Evolutionary conservation across 192 early-diverging fungal species (phyloP).

Genomic region (Coemansia sp.): DNA sequence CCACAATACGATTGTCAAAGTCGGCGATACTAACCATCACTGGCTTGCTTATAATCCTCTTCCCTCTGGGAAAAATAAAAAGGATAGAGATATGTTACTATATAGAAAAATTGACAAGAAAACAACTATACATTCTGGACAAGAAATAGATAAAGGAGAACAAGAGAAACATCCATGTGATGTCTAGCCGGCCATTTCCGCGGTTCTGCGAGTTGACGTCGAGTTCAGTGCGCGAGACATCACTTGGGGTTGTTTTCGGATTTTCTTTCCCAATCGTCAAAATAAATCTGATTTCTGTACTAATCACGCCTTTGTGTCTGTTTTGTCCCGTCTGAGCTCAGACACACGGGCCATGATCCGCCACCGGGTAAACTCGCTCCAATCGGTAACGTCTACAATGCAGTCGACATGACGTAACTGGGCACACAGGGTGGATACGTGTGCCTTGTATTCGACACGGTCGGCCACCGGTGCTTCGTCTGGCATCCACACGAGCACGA

Average conservation of each 20-base stretch:
- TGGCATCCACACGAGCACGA: conserved; percentile 21
- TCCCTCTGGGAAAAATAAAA: background rate
- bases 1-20: conserved; percentile 19
- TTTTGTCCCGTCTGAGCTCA: background rate
- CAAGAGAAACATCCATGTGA: no score
- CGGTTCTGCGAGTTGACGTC: no score
- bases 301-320: background rate
- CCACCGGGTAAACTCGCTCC: conserved; percentile 17
- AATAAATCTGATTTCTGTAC: no score
- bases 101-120: background rate
- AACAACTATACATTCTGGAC: background rate
- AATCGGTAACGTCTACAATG: conserved; percentile 20
- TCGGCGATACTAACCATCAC: background rate
- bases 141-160: no score
- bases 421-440: background rate
- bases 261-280: background rate
- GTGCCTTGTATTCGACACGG: conserved; percentile 11
- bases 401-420: conserved; percentile 22
- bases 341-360: background rate
- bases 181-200: no score
- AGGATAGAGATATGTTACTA: background rate
- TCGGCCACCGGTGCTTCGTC: conserved; percentile 11
- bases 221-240: no score
- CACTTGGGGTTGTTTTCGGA: background rate
- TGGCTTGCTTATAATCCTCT: no score